Base-by-base conservation (phyloP, 1,284 basidiomycete species). In the Waitea zeae region DNA sequence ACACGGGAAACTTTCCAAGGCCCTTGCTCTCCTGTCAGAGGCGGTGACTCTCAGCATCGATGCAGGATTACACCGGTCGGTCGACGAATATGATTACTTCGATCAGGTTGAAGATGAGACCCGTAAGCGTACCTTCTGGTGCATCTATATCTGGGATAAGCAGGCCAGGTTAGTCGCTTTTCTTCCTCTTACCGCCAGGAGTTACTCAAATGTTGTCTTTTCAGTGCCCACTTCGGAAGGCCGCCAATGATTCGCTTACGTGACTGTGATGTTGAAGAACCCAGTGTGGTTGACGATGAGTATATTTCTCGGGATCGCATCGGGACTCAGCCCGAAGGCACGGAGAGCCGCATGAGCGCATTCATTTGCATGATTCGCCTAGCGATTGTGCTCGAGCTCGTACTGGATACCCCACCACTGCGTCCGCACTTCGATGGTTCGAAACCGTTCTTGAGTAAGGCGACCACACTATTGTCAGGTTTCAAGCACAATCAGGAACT, bases 61-160 rank as follows among this genome's bases (percentile, higher is more conserved):
- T 47, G 80, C 80, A 4, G 87, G 87, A 2, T 59, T 90, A 13
- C 87, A 92, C 51, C 76, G 87, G 35, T 80, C 73, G 20, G 74
- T 82, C 1, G 86, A 88, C 45, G 74, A 70, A n/a, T 90, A 90
- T 47, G 86, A 88, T 49, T 64, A 84, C 39, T 89, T 89, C 51
- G 76, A 84, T 52, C 67, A 78, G 3, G 76, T 90, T 41, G 86
- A 90, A 51, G 78, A 82, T 43, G 83, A 90, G 51, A 73, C 87
- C 13, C 69, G 87, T 37, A 88, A 88, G 53, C 72, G 87, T 42
- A 90, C 87, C 0, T 92, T 90, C 54, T 92, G 86, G 86, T 84
- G 82, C 40, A 83, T 90, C 17, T 92, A 90, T 53, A 65, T 86
- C 30, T 90, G 87, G 87, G 87, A 90, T 53, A 90, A 90, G 54